phyloP scores from a whole-genome alignment of 2,329 filamentous ascomycete species.

The Aspergillus pseudonomiae region DNA sequence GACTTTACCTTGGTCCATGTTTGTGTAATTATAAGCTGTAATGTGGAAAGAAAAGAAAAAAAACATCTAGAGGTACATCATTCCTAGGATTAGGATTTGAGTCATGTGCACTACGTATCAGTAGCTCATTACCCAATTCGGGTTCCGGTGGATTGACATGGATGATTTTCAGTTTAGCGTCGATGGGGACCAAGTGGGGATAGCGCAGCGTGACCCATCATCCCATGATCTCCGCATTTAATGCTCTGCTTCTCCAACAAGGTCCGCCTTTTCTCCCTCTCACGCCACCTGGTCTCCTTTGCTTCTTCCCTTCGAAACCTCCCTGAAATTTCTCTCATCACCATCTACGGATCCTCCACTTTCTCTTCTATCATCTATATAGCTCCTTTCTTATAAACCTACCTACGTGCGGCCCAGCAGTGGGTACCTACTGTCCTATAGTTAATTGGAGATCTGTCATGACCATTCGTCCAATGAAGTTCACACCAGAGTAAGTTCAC shows the following conservation, averaged over 20 bases:
- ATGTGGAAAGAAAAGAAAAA: conserved; percentile 9
- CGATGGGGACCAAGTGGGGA: background rate
- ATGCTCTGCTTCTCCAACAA: background rate
- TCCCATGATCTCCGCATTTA: conserved; percentile 1
- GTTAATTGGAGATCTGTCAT: conserved; percentile 32
- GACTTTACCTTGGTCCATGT: background rate
- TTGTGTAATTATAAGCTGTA: conserved; percentile 19
- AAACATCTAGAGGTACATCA: background rate
- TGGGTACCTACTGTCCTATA: conserved; percentile 20
- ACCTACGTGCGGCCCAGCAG: conserved; percentile 4
- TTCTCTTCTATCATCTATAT: background rate
- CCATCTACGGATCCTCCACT: background rate
- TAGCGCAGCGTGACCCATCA: too few species aligned
- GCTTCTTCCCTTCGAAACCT: background rate
- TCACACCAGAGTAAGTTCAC: conserved; percentile 44
- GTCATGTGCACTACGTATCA: background rate
- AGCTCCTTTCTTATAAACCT: too few species aligned
- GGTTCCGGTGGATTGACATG: background rate
- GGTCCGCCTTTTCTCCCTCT: background rate
- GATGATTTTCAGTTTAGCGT: background rate
- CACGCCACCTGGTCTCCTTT: background rate
- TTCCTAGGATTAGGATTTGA: too few species aligned
- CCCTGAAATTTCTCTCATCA: background rate
- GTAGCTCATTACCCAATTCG: background rate
- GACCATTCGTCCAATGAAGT: conserved; percentile 45